Base-by-base conservation (phyloP, 1,284 basidiomycete genomes). In the Apiotrichum mycotoxinovorans region DNA sequence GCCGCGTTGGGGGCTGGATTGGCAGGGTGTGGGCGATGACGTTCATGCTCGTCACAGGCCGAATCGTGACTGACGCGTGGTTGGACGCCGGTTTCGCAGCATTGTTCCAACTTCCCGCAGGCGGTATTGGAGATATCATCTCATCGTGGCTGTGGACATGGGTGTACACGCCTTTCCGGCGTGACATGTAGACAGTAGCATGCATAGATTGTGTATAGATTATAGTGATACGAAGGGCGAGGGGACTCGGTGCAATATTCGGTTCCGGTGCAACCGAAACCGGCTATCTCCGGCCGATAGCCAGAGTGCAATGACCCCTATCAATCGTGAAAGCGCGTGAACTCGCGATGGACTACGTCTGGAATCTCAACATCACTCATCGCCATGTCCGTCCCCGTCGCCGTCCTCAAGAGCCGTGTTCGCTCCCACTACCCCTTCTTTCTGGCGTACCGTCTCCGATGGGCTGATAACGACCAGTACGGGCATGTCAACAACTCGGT, bases 21-120 rank as follows among this genome's bases (percentile, higher is more conserved):
- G 75, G 75, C 1, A 64, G 70, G 51, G 26, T 70, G 11, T 76
- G 73, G 73, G 61, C 58, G n/a, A 69, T 64, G 66, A 35, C 44
- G 4, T 69, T 62, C 41, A 60, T 73, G 52, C 26, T 69, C 10
- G 23, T 30, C 11, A 61, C 63, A 1, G 66, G 61, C 9, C 54
- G 63, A 12, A 50, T 61, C 25, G 59, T 64, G 15, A 58, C 61
- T 2, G 56, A 49, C 10, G 57, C 65, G 3, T 73, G 73, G 71
- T 45, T 71, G 22, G 66, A 70, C 41, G 58, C 43, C 4, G 54
- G 54, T n/a, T 46, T 56, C 18, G 20, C 25, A 4, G 40, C 48
- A 1, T 10, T 14, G 4, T 40, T 38, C 18, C 15, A 11, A 10
- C 37, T 38, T 1, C 46, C 44, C 5, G n/a, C 33, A 3, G 46